Conservation (phyloP, 768 basidiomycete species). For the Mycena haematopus region DNA sequence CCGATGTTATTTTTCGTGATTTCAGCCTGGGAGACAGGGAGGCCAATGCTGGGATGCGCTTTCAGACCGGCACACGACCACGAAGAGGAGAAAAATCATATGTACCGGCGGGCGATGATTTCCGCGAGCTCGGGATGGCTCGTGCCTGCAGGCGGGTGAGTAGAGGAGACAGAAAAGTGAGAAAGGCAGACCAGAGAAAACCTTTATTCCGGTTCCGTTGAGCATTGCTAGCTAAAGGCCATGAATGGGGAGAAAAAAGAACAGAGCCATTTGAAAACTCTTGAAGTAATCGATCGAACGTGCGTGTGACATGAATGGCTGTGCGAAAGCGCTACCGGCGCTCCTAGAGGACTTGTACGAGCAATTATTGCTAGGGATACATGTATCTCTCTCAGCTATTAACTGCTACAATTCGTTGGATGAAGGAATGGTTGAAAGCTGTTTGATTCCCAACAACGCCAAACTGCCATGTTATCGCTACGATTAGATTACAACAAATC, state of each 20-base stretch:
- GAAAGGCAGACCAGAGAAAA: slow-evolving; percentile 55
- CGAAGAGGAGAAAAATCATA: slow-evolving; percentile 20
- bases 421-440: background rate
- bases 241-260: slow-evolving; percentile 3
- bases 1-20: slow-evolving; percentile 89
- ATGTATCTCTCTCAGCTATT: background rate
- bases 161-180: slow-evolving; percentile 8
- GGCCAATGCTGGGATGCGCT: slow-evolving; percentile 71
- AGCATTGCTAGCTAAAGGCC: slow-evolving; percentile 43
- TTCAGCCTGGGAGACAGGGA: slow-evolving; percentile 86
- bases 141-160: slow-evolving; percentile 62
- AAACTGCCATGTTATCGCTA: too few relatives aligned
- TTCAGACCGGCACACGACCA: slow-evolving; percentile 34
- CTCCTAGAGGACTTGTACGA: background rate
- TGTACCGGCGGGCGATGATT: slow-evolving; percentile 89
- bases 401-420: background rate
- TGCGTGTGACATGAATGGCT: slow-evolving; percentile 4
- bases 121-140: slow-evolving; percentile 96
- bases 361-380: background rate
- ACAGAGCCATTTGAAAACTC: background rate
- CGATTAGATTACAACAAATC: too few relatives aligned
- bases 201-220: slow-evolving; percentile 63
- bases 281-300: slow-evolving; percentile 17
- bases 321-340: background rate
- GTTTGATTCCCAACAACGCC: background rate